Evolutionary conservation across 371 early-diverging fungal species (phyloP).

Genomic region (Mortierella sp.): DNA sequence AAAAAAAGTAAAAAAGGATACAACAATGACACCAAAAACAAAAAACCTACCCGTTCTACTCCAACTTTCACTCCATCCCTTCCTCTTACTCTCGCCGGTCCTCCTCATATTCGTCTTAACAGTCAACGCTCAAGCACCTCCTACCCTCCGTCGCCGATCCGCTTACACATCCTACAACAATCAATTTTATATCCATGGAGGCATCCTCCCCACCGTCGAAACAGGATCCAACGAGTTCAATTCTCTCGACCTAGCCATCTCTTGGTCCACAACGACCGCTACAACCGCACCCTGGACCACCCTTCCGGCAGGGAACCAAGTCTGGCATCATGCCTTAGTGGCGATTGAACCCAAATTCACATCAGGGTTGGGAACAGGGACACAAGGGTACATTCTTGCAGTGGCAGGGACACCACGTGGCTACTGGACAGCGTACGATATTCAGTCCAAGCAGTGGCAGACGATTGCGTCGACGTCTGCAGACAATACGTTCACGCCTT

Average conservation of each 20-base stretch:
- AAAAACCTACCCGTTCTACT: not conserved
- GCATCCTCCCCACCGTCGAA: not conserved
- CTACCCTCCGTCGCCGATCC: slow-evolving; percentile 19
- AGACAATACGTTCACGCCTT: not conserved
- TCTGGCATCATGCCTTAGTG: slow-evolving; percentile 35
- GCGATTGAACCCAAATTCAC: slow-evolving; percentile 18
- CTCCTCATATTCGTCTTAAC: not conserved
- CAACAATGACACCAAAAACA: not conserved
- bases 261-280: slow-evolving; percentile 21
- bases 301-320: slow-evolving; percentile 18
- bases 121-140: not conserved
- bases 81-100: not conserved
- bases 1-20: too few relatives aligned
- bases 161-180: slow-evolving; percentile 18
- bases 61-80: not conserved
- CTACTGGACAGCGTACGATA: slow-evolving; percentile 15
- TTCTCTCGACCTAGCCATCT: slow-evolving; percentile 26
- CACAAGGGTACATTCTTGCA: slow-evolving; percentile 26
- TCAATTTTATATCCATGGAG: slow-evolving; percentile 46
- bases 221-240: slow-evolving; percentile 15
- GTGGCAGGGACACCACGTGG: slow-evolving; percentile 9
- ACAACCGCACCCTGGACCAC: slow-evolving; percentile 19
- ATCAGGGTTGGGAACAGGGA: slow-evolving; percentile 11
- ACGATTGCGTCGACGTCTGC: not conserved
- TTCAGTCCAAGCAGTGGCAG: slow-evolving; percentile 18